Percentiles rank a stretch among this genome's conserved stretches.
Evolutionary conservation across 768 basidiomycete genomes (phyloP).

Genomic region (Calocera cornea): DNA sequence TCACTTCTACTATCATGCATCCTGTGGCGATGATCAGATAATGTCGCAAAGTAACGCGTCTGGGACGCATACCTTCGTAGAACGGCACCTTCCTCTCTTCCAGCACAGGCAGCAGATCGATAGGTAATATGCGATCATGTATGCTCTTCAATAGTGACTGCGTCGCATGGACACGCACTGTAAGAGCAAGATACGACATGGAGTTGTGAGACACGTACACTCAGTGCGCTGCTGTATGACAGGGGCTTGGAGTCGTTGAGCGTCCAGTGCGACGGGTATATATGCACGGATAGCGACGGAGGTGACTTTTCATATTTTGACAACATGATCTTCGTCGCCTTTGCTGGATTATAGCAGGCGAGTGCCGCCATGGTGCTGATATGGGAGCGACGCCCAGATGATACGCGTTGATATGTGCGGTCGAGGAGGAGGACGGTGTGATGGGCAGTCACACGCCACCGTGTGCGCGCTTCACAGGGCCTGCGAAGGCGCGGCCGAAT

Average conservation of each 20-base stretch:
- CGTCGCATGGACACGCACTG: not conserved
- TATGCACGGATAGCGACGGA: not conserved
- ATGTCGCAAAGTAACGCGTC: not conserved
- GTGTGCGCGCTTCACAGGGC: too few relatives aligned
- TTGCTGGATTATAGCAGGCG: not conserved
- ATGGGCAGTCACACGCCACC: too few relatives aligned
- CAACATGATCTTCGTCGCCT: not conserved
- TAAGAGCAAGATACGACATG: not conserved
- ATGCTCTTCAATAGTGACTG: not conserved
- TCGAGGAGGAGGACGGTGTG: too few relatives aligned
- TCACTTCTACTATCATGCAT: not conserved
- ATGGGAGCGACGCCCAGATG: too few relatives aligned
- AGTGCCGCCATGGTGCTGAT: not conserved
- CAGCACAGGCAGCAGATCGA: not conserved
- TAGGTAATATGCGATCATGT: not conserved
- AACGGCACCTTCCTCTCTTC: not conserved
- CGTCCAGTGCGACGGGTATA: not conserved
- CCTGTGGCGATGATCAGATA: not conserved
- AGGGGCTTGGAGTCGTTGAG: not conserved
- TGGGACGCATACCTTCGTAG: not conserved
- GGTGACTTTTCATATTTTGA: not conserved
- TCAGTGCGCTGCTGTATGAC: not conserved
- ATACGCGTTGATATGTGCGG: too few relatives aligned
- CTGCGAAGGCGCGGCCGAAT: too few relatives aligned
- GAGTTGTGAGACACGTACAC: not conserved